These are phyloP conservation scores for Verticillium nonalfalfae DNA, from an alignment of 2,329 filamentous ascomycete species.

Conservation along the genomic window DNA sequence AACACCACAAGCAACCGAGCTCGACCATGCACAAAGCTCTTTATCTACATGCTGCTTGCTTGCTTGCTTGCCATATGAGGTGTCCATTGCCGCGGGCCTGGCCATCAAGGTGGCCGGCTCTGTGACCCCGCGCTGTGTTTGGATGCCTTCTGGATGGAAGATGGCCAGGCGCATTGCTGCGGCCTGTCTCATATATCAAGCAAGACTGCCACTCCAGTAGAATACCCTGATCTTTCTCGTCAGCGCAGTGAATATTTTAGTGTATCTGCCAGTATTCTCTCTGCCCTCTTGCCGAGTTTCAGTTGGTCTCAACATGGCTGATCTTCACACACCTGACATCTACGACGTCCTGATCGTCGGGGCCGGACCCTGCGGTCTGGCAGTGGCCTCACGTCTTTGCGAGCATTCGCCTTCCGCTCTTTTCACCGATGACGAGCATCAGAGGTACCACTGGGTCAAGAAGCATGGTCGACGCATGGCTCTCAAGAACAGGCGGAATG, in stretches of 20 bases:
- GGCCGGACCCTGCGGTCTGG: slow-evolving; percentile 69
- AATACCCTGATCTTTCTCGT: no score
- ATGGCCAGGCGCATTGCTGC: neutral
- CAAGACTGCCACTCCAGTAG: neutral
- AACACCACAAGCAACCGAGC: neutral
- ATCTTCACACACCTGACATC: slow-evolving; percentile 15
- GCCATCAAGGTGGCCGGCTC: neutral
- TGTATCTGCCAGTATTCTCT: no score
- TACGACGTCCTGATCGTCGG: slow-evolving; percentile 69
- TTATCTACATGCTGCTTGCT: neutral
- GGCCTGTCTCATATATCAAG: neutral
- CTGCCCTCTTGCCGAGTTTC: neutral
- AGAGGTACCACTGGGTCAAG: slow-evolving; percentile 72
- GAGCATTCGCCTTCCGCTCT: slow-evolving; percentile 71
- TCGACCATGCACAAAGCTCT: neutral
- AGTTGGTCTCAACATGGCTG: slow-evolving; percentile 2
- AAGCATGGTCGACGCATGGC: slow-evolving; percentile 56
- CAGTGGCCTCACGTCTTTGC: slow-evolving; percentile 63
- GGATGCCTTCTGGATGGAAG: neutral
- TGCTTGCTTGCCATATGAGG: neutral
- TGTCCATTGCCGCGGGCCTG: neutral
- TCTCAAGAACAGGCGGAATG: slow-evolving; percentile 45
- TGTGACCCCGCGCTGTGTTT: neutral
- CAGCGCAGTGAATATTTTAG: no score
- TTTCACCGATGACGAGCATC: slow-evolving; percentile 78